Base-by-base conservation (phyloP, 257 asterid species). In the Fraxinus anomala region DNA sequence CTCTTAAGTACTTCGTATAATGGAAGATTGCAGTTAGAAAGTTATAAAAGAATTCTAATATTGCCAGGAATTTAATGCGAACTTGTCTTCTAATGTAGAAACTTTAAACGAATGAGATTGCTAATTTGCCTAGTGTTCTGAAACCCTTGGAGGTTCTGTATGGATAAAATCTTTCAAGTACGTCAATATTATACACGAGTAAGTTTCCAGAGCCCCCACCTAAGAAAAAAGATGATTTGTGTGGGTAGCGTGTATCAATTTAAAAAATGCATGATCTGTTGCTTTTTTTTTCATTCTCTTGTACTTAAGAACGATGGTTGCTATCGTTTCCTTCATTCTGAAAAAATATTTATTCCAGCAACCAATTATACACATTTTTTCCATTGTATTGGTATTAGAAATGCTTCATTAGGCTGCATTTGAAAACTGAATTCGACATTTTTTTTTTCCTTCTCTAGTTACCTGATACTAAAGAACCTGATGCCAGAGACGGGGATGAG, bases 401-500 rank as follows among this genome's bases (percentile, higher is more conserved):
- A 71, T 70, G 70, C 54, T 73, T 74, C 74, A 39, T 42, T 26
- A 71, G 68, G 72, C 68, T 75, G 33, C 44, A 19, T 78, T 54
- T 81, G 36, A 80, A 61, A 56, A 49, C 72, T 76, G 79, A 51
- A 44, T 75, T 80, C 72, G 76, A 83, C 70, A 26, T 26, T 30
- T 75, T 63, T 80, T 73, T 68, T 75, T 5, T 5, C 37, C 44
- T 33, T 81, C 74, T 82, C 80, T 81, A 96, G 99, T 34, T 34
- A 80, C 85, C 92, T 73, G 94, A 83, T 71, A 68, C 85, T 69
- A 11, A 66, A 85, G 97, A 88, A 82, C 80, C 90, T 73, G 96
- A 83, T 80, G 84, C 85, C 73, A 85, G 86, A 85, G 90, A 92
- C 61, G 97, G 87, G 83, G 97, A 86, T 78, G 97, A 94, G 88